These are phyloP conservation scores for Penicillium decumbens DNA, from an alignment of 2,329 filamentous ascomycete species.

Conservation along the genomic window DNA sequence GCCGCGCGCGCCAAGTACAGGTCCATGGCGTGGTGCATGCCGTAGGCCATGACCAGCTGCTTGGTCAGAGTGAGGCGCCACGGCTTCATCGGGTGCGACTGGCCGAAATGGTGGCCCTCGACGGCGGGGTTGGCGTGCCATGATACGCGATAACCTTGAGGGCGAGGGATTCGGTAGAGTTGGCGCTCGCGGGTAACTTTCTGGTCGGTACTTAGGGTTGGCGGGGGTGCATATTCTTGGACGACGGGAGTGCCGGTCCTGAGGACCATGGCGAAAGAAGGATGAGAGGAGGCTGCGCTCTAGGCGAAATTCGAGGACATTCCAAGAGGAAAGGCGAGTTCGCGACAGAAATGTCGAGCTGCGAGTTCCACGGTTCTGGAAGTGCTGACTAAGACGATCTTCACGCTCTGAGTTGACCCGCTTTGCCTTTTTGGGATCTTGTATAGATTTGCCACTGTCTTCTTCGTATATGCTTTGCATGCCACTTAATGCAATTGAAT, in stretches of 20 bases:
- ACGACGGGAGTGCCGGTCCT: constrained; percentile 46
- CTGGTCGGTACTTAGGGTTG: constrained; percentile 47
- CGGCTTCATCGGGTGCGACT: constrained; percentile 97
- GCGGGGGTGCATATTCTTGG: constrained; percentile 47
- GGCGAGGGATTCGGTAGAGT: constrained; percentile 66
- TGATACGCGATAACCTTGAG: constrained; percentile 84
- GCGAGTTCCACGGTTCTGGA: constrained; percentile 9
- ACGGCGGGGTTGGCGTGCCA: constrained; percentile 94
- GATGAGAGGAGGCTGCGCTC: not conserved
- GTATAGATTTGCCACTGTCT: not conserved
- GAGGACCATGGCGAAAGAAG: constrained; percentile 6
- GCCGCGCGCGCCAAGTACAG: constrained; percentile 80
- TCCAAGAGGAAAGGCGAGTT: constrained; percentile 10
- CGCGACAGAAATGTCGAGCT: constrained; percentile 2
- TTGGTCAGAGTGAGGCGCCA: constrained; percentile 96
- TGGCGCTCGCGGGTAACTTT: constrained; percentile 53
- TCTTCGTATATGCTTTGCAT: too few species aligned
- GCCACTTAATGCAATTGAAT: too few species aligned
- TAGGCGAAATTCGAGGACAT: constrained; percentile 7
- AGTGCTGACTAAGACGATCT: constrained; percentile 18
- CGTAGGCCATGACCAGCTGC: constrained; percentile 88
- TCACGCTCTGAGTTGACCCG: not conserved
- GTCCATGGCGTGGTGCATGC: constrained; percentile 96
- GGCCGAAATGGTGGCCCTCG: constrained; percentile 94
- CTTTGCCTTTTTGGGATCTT: not conserved